phyloP scores from a whole-genome alignment of 495 filamentous ascomycete species.

The Evansstolkia leycettana region DNA sequence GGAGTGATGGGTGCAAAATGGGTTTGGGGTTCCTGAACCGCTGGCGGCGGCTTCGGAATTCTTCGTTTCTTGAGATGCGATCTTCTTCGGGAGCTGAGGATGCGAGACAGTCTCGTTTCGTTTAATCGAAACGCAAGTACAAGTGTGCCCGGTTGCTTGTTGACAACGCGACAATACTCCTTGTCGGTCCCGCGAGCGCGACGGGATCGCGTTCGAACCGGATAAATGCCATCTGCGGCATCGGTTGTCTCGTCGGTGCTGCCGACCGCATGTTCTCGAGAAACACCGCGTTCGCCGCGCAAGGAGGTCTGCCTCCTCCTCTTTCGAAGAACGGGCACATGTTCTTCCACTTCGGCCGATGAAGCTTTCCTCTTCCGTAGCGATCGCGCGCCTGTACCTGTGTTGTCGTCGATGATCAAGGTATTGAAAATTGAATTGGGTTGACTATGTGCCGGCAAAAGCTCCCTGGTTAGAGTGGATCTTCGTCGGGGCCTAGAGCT shows the following conservation, averaged over 20 bases:
- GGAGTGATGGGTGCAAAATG: constrained; percentile 35
- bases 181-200: constrained; percentile 23
- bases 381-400: constrained; percentile 74
- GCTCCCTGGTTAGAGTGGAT: constrained; percentile 52
- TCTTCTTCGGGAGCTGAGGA: constrained; percentile 32
- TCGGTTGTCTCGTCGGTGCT: constrained; percentile 10
- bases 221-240: constrained; percentile 10
- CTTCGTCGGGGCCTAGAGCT: constrained; percentile 29
- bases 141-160: constrained; percentile 30
- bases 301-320: constrained; percentile 26
- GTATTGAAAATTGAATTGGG: constrained; percentile 68
- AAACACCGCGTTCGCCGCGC: constrained; percentile 11
- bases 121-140: constrained; percentile 50
- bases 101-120: constrained; percentile 42
- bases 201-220: constrained; percentile 23
- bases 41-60: constrained; percentile 22
- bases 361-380: constrained; percentile 76
- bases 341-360: constrained; percentile 41
- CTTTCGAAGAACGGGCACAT: constrained; percentile 32
- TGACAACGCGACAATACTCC: constrained; percentile 24
- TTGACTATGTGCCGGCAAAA: constrained; percentile 53
- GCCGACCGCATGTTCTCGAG: constrained; percentile 10
- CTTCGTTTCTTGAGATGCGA: constrained; percentile 23
- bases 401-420: constrained; percentile 65
- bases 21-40: constrained; percentile 22